A percentile compares a stretch with the other conserved stretches of the same genome.
These are phyloP conservation scores for Nicotiana otophora DNA, from an alignment of 257 asterid species.

Conservation along the genomic window DNA sequence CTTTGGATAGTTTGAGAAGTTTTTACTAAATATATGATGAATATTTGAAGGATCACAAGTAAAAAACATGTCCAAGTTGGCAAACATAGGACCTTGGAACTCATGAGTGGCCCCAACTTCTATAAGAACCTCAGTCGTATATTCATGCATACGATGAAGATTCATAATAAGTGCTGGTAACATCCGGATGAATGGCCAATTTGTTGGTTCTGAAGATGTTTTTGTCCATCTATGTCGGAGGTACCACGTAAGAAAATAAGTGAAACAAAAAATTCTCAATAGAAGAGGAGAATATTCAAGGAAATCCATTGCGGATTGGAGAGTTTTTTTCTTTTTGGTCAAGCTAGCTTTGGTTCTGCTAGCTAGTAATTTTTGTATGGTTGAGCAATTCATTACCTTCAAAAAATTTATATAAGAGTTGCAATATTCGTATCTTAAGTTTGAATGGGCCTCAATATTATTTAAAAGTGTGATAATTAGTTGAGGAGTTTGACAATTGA, in stretches of 20 bases:
- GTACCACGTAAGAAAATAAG: neutral
- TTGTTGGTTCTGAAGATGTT: neutral
- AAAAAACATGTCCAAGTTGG: neutral
- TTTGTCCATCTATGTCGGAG: neutral
- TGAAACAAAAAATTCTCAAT: neutral
- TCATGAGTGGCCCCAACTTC: neutral
- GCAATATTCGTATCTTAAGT: neutral
- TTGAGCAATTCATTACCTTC: neutral
- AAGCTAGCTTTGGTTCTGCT: neutral
- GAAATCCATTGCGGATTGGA: neutral
- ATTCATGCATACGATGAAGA: neutral
- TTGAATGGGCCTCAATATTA: neutral
- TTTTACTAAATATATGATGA: neutral
- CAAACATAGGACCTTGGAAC: neutral
- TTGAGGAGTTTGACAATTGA: neutral
- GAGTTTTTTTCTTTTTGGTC: neutral
- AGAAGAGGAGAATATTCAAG: neutral
- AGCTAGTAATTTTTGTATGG: neutral
- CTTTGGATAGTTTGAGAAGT: constrained; percentile 5
- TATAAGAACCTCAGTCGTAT: neutral
- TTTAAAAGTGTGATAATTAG: neutral
- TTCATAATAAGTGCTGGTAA: neutral
- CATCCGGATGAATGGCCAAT: neutral
- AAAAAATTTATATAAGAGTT: neutral
- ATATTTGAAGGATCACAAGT: constrained; percentile 5